Evolutionary conservation across 2,329 filamentous ascomycete species (phyloP), one percentile per base, ranked within the genome.

Genomic region (Pseudocercospora crystallina): DNA sequence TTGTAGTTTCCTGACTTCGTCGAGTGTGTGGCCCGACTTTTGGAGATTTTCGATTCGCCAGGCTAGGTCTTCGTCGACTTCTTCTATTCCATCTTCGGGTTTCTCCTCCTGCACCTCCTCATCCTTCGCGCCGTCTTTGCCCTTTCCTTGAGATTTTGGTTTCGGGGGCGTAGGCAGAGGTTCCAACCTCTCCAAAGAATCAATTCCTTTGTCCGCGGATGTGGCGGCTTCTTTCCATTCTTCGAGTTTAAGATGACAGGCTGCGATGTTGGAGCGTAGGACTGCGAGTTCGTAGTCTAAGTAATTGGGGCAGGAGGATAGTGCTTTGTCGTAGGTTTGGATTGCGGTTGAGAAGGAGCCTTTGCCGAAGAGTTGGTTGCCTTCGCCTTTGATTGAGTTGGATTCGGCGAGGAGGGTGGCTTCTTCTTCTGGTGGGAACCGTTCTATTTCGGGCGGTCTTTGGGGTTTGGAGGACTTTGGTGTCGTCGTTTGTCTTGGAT

Each of bases 201-300:
- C 85, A 0, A 97, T 67, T 2, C 89, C 85, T 9, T 81, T 77
- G 0, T 84, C 87, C 1, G 91, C 90, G 8, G 82, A 79, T 42
- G 85, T 84, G 37, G 90, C 80, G 8, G 90, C 89, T 29, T 89
- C 84, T 60, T 91, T 90, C 89, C 90, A 96, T 54, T 92, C 85
- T 54, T 84, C 78, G 2, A 95, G 76, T 68, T 95, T 95, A 47
- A 97, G 70, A 62, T 96, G 83, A 66, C 90, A 96, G 8, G 91
- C 92, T 1, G 92, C 82, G 59, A 96, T 86, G 73, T 97, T 97
- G 67, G 87, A 90, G 52, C 86, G 83, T 5, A 97, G 77, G 8
- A 97, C 89, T 20, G 91, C 90, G 56, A 92, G 78, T 61, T 96
- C 90, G 72, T 89, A 96, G 67, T 92, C 84, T 20, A 95, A 81